Evolutionary conservation across 1,284 basidiomycete genomes (phyloP).

Genomic region (Inonotus hispidus): DNA sequence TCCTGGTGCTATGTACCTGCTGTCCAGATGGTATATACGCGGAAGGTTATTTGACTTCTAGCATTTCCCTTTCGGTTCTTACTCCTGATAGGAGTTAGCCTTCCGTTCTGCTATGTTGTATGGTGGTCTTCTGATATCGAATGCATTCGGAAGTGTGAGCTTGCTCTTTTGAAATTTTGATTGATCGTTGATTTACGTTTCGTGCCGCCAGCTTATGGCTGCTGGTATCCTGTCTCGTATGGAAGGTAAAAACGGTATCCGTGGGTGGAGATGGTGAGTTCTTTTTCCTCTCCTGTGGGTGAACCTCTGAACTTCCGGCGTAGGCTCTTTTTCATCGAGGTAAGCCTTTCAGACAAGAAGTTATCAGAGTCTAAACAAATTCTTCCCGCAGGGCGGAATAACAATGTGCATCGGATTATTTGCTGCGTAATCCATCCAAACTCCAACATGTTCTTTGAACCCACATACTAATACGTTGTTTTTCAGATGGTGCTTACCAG

Average conservation of each 20-base stretch:
- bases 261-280: slow-evolving; percentile 37
- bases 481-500: slow-evolving; percentile 24
- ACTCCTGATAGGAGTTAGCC: slow-evolving; percentile 24
- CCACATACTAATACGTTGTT: not conserved
- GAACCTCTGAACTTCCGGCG: not conserved
- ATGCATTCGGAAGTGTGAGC: slow-evolving; percentile 36
- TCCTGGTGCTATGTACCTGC: slow-evolving; percentile 22
- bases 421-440: slow-evolving; percentile 13
- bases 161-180: not conserved
- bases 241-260: slow-evolving; percentile 38
- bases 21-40: slow-evolving; percentile 25
- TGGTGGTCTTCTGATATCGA: slow-evolving; percentile 35
- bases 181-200: slow-evolving; percentile 19
- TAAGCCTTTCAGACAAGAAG: slow-evolving; percentile 13
- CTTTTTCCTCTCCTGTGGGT: not conserved
- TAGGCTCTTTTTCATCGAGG: slow-evolving; percentile 28
- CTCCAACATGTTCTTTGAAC: not conserved
- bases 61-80: not conserved
- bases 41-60: slow-evolving; percentile 16
- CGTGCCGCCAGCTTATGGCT: slow-evolving; percentile 24
- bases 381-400: slow-evolving; percentile 17
- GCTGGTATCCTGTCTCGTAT: slow-evolving; percentile 40
- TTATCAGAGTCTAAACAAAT: not conserved
- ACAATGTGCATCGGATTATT: slow-evolving; percentile 19
- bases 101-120: slow-evolving; percentile 38